Evolutionary conservation across 345 rosid species (phyloP), one percentile per base, ranked within the genome.

Genomic region (rapeseed (Brassica napus)): DNA sequence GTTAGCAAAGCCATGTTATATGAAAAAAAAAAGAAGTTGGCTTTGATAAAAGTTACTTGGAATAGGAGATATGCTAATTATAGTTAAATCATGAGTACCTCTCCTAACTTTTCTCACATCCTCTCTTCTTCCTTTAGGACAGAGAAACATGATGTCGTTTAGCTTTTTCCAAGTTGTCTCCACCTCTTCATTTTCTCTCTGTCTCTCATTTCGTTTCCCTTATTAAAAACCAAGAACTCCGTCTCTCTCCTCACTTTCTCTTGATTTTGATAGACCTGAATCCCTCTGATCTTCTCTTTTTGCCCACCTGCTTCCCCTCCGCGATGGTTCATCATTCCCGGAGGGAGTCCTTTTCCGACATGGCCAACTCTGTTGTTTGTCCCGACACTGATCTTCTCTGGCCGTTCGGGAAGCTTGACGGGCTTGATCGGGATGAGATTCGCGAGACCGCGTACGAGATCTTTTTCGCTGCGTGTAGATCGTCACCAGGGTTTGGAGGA

Each of bases 361-460:
- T 72, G 72, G 78, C 78, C 32, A 14, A 59, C 14, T 11, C 18
- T 44, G 12, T 57, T 54, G 57, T 76, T 77, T 18, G 74, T 69
- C 35, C 80, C 44, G 81, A 81, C 23, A 24, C 81, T 6, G 96
- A 90, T 80, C 91, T 91, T 32, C 28, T 75, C 4, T 95, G 98
- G 91, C 99, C 99, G 4, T 93, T 89, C 2, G 89, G 87, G 11
- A 82, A 86, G 76, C 86, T 93, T 23, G 82, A 84, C 3, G 85
- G 80, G 23, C 83, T 91, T 2, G 92, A 90, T 7, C 31, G 79
- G 1, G 90, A 91, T 8, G 98, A 93, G 21, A 81, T 95, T 72
- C 88, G 97, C 0, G 94, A 89, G 75, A 85, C 92, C 0, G 93
- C 99, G 10, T 95, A 95, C 31, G 99, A 93, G 87, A 85, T 95